Percentiles rank a stretch among this genome's conserved stretches.
Evolutionary conservation across 2,329 filamentous ascomycete species (phyloP).

Genomic region (Amphichorda felina): DNA sequence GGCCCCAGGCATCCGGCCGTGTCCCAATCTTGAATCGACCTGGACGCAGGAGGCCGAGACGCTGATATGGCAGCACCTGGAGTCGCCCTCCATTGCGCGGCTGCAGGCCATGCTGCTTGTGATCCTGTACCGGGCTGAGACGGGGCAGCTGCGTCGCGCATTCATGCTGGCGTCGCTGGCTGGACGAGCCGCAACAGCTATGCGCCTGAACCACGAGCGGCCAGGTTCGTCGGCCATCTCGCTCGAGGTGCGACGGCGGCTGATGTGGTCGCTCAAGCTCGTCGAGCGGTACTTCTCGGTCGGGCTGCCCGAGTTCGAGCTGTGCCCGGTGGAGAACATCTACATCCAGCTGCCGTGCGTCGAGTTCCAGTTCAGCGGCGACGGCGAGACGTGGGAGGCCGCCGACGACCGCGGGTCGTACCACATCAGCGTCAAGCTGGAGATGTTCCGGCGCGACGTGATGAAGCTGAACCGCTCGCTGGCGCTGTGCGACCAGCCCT

Average conservation of each 20-base stretch:
- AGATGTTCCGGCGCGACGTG: conserved; percentile 11
- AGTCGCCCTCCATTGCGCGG: conserved; percentile 3
- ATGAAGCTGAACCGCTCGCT: conserved; percentile 11
- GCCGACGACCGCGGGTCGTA: conserved; percentile 7
- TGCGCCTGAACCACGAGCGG: conserved; percentile 26
- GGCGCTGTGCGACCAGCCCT: conserved; percentile 1
- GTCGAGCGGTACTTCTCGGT: conserved; percentile 27
- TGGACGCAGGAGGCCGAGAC: conserved; percentile 4
- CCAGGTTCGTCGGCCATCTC: conserved; percentile 12
- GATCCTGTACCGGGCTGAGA: conserved; percentile 4
- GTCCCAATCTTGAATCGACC: not conserved
- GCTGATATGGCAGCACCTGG: conserved; percentile 3
- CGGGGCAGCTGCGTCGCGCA: conserved; percentile 3
- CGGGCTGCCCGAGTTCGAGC: conserved; percentile 26
- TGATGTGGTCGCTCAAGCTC: conserved; percentile 27
- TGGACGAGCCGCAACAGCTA: conserved; percentile 21
- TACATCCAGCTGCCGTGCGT: conserved; percentile 16
- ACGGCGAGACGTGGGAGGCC: conserved; percentile 1
- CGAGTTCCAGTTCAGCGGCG: conserved; percentile 15
- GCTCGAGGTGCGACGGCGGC: conserved; percentile 23
- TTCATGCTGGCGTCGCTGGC: conserved; percentile 24
- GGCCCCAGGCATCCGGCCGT: conserved; percentile 1
- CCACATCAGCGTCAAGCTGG: conserved; percentile 9
- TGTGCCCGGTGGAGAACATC: conserved; percentile 24
- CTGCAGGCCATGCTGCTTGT: conserved; percentile 4